These are phyloP conservation scores for Ceratocystis cacaofunesta DNA, from an alignment of 2,329 filamentous ascomycete species.

Conservation along the genomic window DNA sequence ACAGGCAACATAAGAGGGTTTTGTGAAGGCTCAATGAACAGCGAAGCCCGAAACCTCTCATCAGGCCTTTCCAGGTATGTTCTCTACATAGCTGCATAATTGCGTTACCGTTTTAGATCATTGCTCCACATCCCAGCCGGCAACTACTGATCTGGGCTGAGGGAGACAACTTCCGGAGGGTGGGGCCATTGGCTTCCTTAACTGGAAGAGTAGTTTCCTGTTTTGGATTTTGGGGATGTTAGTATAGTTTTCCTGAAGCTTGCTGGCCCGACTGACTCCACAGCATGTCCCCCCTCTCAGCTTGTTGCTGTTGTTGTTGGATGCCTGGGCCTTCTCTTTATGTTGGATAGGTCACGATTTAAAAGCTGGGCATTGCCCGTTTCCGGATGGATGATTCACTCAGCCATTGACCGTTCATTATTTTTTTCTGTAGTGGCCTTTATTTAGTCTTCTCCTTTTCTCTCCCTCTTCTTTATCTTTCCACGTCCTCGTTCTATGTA, in stretches of 20 bases:
- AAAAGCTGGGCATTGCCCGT: not conserved
- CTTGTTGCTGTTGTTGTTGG: not conserved
- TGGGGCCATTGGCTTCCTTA: not conserved
- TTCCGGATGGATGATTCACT: not conserved
- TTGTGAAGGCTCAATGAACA: too few relatives aligned
- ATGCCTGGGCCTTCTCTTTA: not conserved
- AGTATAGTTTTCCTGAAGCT: not conserved
- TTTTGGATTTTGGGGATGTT: not conserved
- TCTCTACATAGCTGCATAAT: not conserved
- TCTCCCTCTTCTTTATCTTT: slow-evolving; percentile 7
- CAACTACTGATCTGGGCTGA: slow-evolving; percentile 1
- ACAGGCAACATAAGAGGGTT: not conserved
- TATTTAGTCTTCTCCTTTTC: slow-evolving; percentile 9
- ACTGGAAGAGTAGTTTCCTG: not conserved
- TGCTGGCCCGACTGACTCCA: not conserved
- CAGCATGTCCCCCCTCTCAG: not conserved
- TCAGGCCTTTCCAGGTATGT: not conserved
- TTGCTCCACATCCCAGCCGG: slow-evolving; percentile 1
- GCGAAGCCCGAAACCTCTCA: too few relatives aligned
- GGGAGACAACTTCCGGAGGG: not conserved
- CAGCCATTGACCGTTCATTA: not conserved
- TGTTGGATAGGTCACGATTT: not conserved
- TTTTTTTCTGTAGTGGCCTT: slow-evolving; percentile 9
- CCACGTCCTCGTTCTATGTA: not conserved
- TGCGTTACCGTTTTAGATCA: not conserved